Conservation (phyloP, 2,329 filamentous ascomycete species). For the Colletotrichum abscissum region DNA sequence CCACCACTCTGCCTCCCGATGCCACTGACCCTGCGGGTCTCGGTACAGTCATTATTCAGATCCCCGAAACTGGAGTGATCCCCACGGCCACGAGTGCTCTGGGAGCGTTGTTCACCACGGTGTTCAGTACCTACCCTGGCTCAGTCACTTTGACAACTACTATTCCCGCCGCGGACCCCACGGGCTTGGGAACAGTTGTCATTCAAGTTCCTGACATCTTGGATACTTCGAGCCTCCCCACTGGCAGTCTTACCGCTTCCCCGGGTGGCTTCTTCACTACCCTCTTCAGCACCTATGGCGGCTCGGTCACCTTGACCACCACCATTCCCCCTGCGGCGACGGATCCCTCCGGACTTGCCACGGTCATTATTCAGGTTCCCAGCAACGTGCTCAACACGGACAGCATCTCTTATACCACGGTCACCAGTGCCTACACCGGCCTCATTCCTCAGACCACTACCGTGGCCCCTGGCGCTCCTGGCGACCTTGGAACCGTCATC, state of each 20-base stretch:
- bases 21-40: not conserved
- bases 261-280: not conserved
- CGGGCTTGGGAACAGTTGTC: not conserved
- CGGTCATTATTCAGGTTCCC: not conserved
- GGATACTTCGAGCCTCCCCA: not conserved
- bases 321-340: not conserved
- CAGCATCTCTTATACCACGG: not conserved
- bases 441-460: not conserved
- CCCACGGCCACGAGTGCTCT: not conserved
- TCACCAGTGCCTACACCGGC: constrained; percentile 7
- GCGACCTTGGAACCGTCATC: not conserved
- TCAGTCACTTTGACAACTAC: not conserved
- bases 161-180: not conserved
- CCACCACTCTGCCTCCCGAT: not conserved
- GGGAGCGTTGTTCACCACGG: not conserved
- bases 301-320: not conserved
- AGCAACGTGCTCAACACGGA: not conserved
- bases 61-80: not conserved
- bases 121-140: constrained; percentile 8
- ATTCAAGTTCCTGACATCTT: not conserved
- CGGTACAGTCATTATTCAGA: constrained; percentile 14
- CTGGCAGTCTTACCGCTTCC: not conserved
- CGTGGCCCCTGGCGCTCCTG: not conserved
- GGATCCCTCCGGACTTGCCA: not conserved
- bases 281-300: constrained; percentile 1